Percentiles rank a stretch among this genome's conserved stretches.
These are phyloP conservation scores for Fusarium oligoseptatum DNA, from an alignment of 2,329 filamentous ascomycete genomes.

Conservation along the genomic window DNA sequence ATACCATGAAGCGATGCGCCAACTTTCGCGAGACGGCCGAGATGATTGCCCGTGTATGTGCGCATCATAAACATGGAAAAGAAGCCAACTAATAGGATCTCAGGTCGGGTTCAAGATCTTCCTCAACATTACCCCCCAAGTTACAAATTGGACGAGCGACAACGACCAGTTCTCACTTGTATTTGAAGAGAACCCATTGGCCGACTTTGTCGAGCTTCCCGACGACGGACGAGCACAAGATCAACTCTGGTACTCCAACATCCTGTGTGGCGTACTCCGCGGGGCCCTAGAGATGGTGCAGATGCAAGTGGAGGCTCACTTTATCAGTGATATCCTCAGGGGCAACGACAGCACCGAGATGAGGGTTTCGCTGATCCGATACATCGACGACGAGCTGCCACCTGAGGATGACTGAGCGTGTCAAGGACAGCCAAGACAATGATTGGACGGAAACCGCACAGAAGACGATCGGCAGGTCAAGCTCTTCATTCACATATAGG, in stretches of 20 bases:
- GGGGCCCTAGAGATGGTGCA: slow-evolving; percentile 98
- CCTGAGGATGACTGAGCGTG: slow-evolving; percentile 86
- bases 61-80: too few species aligned
- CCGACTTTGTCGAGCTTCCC: slow-evolving; percentile 96
- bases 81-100: slow-evolving; percentile 33
- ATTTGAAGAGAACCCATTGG: slow-evolving; percentile 96
- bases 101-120: slow-evolving; percentile 99
- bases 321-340: slow-evolving; percentile 91
- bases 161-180: slow-evolving; percentile 96
- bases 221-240: slow-evolving; percentile 96
- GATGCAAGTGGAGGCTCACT: slow-evolving; percentile 98
- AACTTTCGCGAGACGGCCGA: slow-evolving; percentile 98
- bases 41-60: slow-evolving; percentile 87
- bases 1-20: slow-evolving; percentile 86
- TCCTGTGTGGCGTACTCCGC: slow-evolving; percentile 91
- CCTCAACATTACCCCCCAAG: slow-evolving; percentile 92
- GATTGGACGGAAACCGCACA: slow-evolving; percentile 10
- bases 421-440: background rate
- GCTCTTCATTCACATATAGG: slow-evolving; percentile 1
- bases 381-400: slow-evolving; percentile 97
- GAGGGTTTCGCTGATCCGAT: slow-evolving; percentile 90
- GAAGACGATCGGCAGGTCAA: slow-evolving; percentile 4
- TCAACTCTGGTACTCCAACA: slow-evolving; percentile 98
- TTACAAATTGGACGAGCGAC: slow-evolving; percentile 96
- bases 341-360: slow-evolving; percentile 98